A percentile compares a stretch with the other conserved stretches of the same genome.
Conservation (phyloP, 306 rosid genomes). For the Parietaria judaica region DNA sequence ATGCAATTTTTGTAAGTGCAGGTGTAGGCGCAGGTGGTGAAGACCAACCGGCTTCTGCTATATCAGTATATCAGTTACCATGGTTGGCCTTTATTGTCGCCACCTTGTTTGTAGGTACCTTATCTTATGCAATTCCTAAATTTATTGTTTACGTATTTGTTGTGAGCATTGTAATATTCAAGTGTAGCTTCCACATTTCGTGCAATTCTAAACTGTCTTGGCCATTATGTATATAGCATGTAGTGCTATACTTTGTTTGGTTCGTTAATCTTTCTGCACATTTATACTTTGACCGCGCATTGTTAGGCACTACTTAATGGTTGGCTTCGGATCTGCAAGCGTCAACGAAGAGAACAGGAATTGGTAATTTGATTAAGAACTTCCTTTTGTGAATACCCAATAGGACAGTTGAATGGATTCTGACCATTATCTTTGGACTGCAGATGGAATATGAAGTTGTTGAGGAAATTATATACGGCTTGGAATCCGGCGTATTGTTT, state of each 20-base stretch:
- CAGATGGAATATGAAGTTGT: constrained; percentile 93
- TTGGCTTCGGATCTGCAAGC: constrained; percentile 80
- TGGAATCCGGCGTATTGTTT: constrained; percentile 95
- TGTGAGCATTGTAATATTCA: constrained; percentile 11
- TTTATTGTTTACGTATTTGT: constrained; percentile 12
- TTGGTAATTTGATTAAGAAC: constrained; percentile 45
- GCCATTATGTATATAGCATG: neutral
- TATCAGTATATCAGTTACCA: constrained; percentile 73
- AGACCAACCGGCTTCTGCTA: constrained; percentile 73
- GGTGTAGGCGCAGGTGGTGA: constrained; percentile 99
- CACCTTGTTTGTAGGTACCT: constrained; percentile 98
- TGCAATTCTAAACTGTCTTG: neutral
- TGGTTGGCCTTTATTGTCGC: constrained; percentile 71
- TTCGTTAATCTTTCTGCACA: constrained; percentile 6
- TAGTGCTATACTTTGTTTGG: neutral
- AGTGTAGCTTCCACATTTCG: neutral
- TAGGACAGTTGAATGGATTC: constrained; percentile 4
- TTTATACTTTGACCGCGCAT: constrained; percentile 16
- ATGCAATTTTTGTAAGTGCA: constrained; percentile 25
- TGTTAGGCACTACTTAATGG: constrained; percentile 71
- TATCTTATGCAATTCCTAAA: constrained; percentile 40
- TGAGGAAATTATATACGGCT: constrained; percentile 87
- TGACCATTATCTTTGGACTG: constrained; percentile 31
- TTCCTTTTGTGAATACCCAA: constrained; percentile 14
- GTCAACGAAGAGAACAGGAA: constrained; percentile 82